Base-by-base conservation (phyloP, 768 basidiomycete species). In the Trametes punicea region DNA sequence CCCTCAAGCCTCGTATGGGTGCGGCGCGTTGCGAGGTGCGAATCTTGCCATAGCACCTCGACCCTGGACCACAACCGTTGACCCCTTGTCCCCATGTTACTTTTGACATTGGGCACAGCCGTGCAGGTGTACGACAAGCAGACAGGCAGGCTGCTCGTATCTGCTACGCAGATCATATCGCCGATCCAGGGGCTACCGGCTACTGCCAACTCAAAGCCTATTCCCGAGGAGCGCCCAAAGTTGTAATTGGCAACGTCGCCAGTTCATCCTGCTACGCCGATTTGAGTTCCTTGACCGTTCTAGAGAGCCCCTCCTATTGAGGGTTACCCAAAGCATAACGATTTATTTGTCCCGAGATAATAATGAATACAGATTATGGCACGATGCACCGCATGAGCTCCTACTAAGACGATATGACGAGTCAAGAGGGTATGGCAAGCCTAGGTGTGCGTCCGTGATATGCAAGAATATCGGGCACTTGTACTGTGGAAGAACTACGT, bases 21-120 rank as follows among this genome's bases (percentile, higher is more conserved):
- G 46, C 56, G 3, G 56, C 63, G 26, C 51, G 64, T 8, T 60
- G 54, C 31, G 67, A 69, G 64, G 67, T 66, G 38, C 16, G 56
- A 31, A 5, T n/a, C 10, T n/a, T 20, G 31, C 11, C 13, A 9
- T 33, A 21, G 11, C 36, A 38, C 36, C 4, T 7, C 31, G 18
- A n/a, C 25, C 23, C 21, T 33, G 27, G 21, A 21, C 20, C 51
- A 51, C 40, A 42, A 30, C 40, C 51, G 25, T 41, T 51, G 16
- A 48, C 26, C 25, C 6, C 45, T 16, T 18, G 27, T 29, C 16
- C 18, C 27, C 15, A 9, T 15, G 16, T 34, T 18, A 6, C 18
- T 23, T 11, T 38, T 31, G 25, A 11, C 18, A 15, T 23, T 13
- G 21, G 25, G 15, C 27, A 11, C 16, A 21, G 13, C 25, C 8